These are phyloP conservation scores for Candida sp. DNA, from an alignment of 1,139 yeast genomes.

Conservation along the genomic window DNA sequence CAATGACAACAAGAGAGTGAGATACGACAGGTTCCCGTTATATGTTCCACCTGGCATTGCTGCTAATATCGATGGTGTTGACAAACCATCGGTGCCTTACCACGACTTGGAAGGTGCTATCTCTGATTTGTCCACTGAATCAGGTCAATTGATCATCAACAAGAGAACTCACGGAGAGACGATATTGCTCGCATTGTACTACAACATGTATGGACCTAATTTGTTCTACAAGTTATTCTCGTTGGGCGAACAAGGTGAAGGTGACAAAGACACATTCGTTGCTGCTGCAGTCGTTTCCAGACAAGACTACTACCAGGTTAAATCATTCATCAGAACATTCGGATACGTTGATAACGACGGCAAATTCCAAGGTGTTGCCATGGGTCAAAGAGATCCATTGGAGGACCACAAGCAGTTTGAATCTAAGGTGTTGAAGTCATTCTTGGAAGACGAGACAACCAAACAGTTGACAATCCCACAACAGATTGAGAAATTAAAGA, in stretches of 20 bases:
- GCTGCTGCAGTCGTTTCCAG: conserved; percentile 58
- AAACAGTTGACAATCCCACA: conserved; percentile 12
- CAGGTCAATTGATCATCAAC: conserved; percentile 62
- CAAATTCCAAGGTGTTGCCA: conserved; percentile 40
- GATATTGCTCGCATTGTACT: conserved; percentile 55
- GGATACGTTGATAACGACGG: conserved; percentile 32
- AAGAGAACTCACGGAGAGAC: conserved; percentile 58
- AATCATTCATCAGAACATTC: conserved; percentile 32
- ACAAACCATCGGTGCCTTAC: conserved; percentile 24
- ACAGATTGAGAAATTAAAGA: conserved; percentile 26
- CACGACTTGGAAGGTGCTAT: conserved; percentile 63
- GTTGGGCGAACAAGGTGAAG: conserved; percentile 67
- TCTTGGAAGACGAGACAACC: conserved; percentile 8
- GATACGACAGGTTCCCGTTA: conserved; percentile 27
- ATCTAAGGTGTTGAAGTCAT: conserved; percentile 8
- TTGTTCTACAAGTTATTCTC: conserved; percentile 59
- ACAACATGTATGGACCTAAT: conserved; percentile 62
- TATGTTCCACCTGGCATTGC: conserved; percentile 8
- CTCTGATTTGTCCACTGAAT: conserved; percentile 66
- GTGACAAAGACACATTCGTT: conserved; percentile 68
- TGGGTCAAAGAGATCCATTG: conserved; percentile 44
- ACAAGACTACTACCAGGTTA: conserved; percentile 57
- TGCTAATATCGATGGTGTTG: conserved; percentile 14
- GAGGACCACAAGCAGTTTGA: conserved; percentile 27
- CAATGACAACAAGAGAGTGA: conserved; percentile 26